phyloP scores from a whole-genome alignment of 1,284 basidiomycete genomes.

The Naganishia cerealis region DNA sequence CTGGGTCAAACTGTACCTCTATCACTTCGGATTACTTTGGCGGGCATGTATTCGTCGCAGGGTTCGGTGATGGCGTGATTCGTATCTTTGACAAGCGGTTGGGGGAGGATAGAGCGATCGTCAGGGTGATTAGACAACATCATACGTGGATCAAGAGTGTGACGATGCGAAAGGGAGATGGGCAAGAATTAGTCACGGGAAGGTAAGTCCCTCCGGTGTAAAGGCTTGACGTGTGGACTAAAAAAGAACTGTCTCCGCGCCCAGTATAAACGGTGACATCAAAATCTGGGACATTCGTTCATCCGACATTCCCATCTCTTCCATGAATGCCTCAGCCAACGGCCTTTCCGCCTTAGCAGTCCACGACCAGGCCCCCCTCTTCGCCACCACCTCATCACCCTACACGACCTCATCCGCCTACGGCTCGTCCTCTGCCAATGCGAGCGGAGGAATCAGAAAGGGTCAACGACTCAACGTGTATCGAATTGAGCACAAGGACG shows the following conservation, averaged over 20 bases:
- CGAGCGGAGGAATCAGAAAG: slow-evolving; percentile 37
- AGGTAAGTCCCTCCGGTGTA: slow-evolving; percentile 59
- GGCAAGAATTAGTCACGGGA: slow-evolving; percentile 81
- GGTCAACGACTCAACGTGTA: slow-evolving; percentile 50
- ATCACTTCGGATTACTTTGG: slow-evolving; percentile 76
- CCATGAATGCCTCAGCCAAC: slow-evolving; percentile 67
- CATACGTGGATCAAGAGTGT: slow-evolving; percentile 89
- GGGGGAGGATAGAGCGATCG: slow-evolving; percentile 58
- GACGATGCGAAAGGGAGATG: slow-evolving; percentile 73
- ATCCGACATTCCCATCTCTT: slow-evolving; percentile 63
- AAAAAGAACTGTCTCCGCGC: not conserved
- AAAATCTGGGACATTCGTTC: slow-evolving; percentile 88
- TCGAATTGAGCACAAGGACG: slow-evolving; percentile 46
- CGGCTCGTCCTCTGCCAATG: slow-evolving; percentile 33
- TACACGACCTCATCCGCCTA: slow-evolving; percentile 26
- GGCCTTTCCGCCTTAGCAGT: slow-evolving; percentile 84
- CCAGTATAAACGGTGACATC: slow-evolving; percentile 83
- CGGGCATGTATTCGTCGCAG: slow-evolving; percentile 78
- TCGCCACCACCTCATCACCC: slow-evolving; percentile 61
- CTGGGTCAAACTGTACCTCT: slow-evolving; percentile 83
- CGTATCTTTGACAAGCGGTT: slow-evolving; percentile 88
- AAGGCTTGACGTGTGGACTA: slow-evolving; percentile 5
- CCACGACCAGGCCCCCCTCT: slow-evolving; percentile 79
- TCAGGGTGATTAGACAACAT: slow-evolving; percentile 62
- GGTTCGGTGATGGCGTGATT: slow-evolving; percentile 89